phyloP scores from a whole-genome alignment of 768 basidiomycete species.

The Phaffia australis region DNA sequence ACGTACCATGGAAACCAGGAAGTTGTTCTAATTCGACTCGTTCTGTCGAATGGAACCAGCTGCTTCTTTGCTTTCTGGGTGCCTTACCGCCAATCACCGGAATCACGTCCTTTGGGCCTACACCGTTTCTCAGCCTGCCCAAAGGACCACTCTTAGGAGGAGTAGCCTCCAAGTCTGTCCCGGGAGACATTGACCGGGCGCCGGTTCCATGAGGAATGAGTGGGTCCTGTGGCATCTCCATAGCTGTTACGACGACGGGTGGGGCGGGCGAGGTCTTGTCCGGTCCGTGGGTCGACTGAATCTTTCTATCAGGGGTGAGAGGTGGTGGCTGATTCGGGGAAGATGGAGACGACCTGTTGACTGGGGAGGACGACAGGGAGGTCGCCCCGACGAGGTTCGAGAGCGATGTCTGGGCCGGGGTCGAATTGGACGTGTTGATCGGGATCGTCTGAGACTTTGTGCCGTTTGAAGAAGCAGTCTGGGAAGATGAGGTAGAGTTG shows the following conservation, averaged over 20 bases:
- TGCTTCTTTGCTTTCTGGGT: constrained; percentile 84
- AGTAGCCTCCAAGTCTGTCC: constrained; percentile 28
- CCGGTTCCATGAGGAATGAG: constrained; percentile 31
- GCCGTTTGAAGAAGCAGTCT: neutral
- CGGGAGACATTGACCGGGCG: constrained; percentile 2
- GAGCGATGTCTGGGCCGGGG: constrained; percentile 15
- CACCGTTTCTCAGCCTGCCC: constrained; percentile 37
- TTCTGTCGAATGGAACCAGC: constrained; percentile 89
- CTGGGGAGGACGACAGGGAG: neutral
- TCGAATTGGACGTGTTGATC: constrained; percentile 12
- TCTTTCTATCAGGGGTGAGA: constrained; percentile 22
- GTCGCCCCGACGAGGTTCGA: neutral
- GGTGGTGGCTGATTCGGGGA: no score
- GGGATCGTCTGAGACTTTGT: constrained; percentile 2
- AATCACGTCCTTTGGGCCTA: constrained; percentile 89
- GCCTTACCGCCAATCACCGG: constrained; percentile 84
- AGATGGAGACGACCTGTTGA: neutral
- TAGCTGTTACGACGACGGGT: constrained; percentile 39
- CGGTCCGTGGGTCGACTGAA: neutral
- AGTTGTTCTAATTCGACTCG: constrained; percentile 91
- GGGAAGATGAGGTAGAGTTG: neutral
- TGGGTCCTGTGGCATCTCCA: constrained; percentile 41
- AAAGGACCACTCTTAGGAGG: constrained; percentile 39
- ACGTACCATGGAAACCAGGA: constrained; percentile 57
- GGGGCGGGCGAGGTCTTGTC: constrained; percentile 35